phyloP scores from a whole-genome alignment of 768 basidiomycete species.

The Udeniomyces megalosporus region DNA sequence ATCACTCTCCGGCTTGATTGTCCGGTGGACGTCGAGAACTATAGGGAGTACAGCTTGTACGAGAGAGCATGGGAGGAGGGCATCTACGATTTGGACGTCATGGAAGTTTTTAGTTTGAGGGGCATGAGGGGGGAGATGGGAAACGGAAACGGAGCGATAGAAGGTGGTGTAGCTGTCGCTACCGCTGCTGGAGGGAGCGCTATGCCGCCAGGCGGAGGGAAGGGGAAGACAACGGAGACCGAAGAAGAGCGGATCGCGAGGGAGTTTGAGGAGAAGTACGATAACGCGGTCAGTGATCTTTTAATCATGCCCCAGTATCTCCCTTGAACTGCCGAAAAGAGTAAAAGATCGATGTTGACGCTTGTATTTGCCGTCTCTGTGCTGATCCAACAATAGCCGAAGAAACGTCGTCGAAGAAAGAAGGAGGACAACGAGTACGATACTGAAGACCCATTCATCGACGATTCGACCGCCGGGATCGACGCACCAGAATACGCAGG shows the following conservation, averaged over 20 bases:
- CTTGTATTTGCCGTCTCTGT: not conserved
- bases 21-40: not conserved
- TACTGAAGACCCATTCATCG: slow-evolving; percentile 81
- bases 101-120: not conserved
- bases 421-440: slow-evolving; percentile 68
- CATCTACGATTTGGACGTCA: slow-evolving; percentile 5
- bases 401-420: not conserved
- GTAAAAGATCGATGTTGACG: too few relatives aligned
- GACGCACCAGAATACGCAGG: slow-evolving; percentile 84
- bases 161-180: too few relatives aligned
- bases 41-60: slow-evolving; percentile 5
- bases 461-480: slow-evolving; percentile 81
- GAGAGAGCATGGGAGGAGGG: slow-evolving; percentile 10
- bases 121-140: not conserved
- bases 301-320: slow-evolving; percentile 28
- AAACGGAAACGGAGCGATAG: too few relatives aligned
- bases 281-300: slow-evolving; percentile 15
- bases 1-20: slow-evolving; percentile 10
- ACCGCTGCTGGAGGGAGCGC: not conserved
- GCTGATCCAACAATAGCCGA: not conserved
- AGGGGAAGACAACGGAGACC: slow-evolving; percentile 1
- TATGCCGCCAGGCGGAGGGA: too few relatives aligned
- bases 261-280: slow-evolving; percentile 23
- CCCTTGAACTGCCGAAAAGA: slow-evolving; percentile 21
- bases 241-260: slow-evolving; percentile 19